Conservation (phyloP, 2,329 filamentous ascomycete genomes). For the Didymella exigua region DNA sequence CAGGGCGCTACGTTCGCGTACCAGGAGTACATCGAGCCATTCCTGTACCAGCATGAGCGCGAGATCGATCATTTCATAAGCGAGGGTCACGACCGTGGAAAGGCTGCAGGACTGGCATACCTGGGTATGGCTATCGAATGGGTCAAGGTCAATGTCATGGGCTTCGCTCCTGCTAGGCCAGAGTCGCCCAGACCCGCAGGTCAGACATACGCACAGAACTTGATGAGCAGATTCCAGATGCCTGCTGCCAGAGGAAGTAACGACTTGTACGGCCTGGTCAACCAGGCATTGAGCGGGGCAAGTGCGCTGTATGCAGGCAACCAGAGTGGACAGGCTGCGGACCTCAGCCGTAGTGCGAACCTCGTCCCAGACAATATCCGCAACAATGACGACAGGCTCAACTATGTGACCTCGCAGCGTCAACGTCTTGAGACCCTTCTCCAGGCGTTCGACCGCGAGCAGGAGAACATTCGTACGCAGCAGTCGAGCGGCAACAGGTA, state of each 20-base stretch:
- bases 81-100: conserved; percentile 76
- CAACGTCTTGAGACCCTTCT: conserved; percentile 77
- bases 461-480: conserved; percentile 60
- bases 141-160: conserved; percentile 78
- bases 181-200: conserved; percentile 55
- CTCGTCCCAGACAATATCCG: conserved; percentile 73
- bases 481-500: conserved; percentile 51
- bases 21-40: conserved; percentile 83
- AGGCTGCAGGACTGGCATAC: conserved; percentile 72
- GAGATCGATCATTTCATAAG: conserved; percentile 92
- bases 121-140: conserved; percentile 55
- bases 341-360: conserved; percentile 63
- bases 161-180: conserved; percentile 64
- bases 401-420: conserved; percentile 78
- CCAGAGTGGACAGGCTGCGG: conserved; percentile 52
- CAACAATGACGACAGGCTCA: conserved; percentile 69
- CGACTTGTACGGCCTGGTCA: conserved; percentile 81
- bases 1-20: conserved; percentile 90
- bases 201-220: conserved; percentile 73
- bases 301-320: conserved; percentile 54
- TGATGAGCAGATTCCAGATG: conserved; percentile 86
- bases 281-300: conserved; percentile 72
- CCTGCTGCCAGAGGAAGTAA: conserved; percentile 68
- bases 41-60: conserved; percentile 82
- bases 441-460: conserved; percentile 79